Conservation (phyloP, 1,284 basidiomycete species). For the Melanopsichium pennsylvanicum region DNA sequence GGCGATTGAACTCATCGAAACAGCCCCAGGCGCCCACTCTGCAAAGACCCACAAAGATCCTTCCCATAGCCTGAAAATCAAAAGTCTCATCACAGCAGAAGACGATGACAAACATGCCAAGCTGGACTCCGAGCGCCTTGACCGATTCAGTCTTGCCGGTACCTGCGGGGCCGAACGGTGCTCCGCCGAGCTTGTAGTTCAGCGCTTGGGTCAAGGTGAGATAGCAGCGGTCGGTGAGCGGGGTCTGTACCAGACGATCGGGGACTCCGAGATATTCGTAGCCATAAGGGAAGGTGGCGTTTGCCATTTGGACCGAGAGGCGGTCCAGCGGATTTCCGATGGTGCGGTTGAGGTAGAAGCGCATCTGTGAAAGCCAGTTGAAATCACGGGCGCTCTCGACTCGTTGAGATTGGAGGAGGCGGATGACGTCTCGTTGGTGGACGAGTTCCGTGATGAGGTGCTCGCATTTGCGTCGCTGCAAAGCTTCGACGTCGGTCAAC, state of each 20-base stretch:
- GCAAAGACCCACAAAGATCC: constrained; percentile 97
- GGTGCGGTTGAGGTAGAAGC: constrained; percentile 83
- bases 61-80: constrained; percentile 99
- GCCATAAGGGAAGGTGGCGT: constrained; percentile 93
- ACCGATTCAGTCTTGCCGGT: constrained; percentile 99
- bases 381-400: constrained; percentile 78
- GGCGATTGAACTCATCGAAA: constrained; percentile 75
- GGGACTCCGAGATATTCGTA: constrained; percentile 98
- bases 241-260: constrained; percentile 96
- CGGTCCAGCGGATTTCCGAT: constrained; percentile 80
- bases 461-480: constrained; percentile 95
- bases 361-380: constrained; percentile 97
- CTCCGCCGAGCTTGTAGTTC: constrained; percentile 90
- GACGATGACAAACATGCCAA: constrained; percentile 95
- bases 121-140: constrained; percentile 95
- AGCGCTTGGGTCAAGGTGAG: constrained; percentile 95
- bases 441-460: constrained; percentile 99
- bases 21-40: constrained; percentile 90
- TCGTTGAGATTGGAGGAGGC: constrained; percentile 77
- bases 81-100: constrained; percentile 99
- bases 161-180: constrained; percentile 97
- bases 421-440: constrained; percentile 93
- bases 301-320: constrained; percentile 78
- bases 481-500: constrained; percentile 82
- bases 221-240: constrained; percentile 96